These are phyloP conservation scores for Trichoderma sp. DNA, from an alignment of 2,329 filamentous ascomycete genomes.

Conservation along the genomic window DNA sequence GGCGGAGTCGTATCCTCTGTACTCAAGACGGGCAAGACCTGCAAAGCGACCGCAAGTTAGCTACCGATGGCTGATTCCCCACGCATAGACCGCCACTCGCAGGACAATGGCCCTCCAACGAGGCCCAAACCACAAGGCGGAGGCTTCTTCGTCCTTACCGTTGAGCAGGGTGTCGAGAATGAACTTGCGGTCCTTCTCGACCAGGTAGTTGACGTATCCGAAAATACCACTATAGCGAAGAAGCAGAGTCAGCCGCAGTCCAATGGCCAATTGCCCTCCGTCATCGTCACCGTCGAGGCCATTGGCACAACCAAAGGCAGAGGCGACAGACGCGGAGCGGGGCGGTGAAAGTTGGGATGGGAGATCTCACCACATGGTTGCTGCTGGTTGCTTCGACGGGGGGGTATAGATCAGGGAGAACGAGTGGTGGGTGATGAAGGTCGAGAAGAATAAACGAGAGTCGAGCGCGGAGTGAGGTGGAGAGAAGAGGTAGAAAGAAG, in stretches of 20 bases:
- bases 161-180: conserved; percentile 96
- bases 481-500: conserved; percentile 4
- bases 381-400: conserved; percentile 1
- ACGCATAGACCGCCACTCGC: too few relatives aligned
- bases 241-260: conserved; percentile 36
- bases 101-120: neutral
- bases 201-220: conserved; percentile 98
- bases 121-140: neutral
- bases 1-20: conserved; percentile 97
- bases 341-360: conserved; percentile 29
- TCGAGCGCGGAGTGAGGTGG: neutral
- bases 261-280: conserved; percentile 20
- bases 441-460: conserved; percentile 12
- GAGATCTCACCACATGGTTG: conserved; percentile 35
- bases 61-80: conserved; percentile 2
- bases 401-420: neutral
- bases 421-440: neutral
- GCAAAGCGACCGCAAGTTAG: conserved; percentile 34
- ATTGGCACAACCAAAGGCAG: neutral
- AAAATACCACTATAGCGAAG: conserved; percentile 74
- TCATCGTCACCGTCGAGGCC: neutral
- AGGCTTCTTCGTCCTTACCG: conserved; percentile 59
- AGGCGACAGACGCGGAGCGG: conserved; percentile 12
- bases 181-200: conserved; percentile 97
- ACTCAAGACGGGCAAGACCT: conserved; percentile 95